Evolutionary conservation across 352 stramenopile species (phyloP).

Genomic region (Pythium volutum): DNA sequence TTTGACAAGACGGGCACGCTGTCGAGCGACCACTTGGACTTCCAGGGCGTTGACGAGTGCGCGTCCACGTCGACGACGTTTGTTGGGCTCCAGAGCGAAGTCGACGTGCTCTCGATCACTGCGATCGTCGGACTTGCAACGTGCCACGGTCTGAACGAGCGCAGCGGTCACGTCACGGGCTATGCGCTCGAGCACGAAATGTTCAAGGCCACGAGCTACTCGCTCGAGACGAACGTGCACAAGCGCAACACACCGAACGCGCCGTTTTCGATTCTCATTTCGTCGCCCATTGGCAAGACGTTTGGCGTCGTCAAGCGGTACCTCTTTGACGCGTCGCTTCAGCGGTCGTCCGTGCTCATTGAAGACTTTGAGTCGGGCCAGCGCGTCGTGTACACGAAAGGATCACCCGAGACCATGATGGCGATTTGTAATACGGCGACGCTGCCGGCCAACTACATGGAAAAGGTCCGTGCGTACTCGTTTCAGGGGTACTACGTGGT

Average conservation of each 20-base stretch:
- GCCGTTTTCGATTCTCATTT: conserved; percentile 63
- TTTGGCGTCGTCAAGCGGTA: conserved; percentile 72
- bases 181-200: conserved; percentile 73
- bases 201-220: conserved; percentile 70
- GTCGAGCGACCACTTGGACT: conserved; percentile 68
- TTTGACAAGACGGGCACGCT: conserved; percentile 86
- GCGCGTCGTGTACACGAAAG: conserved; percentile 67
- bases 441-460: conserved; percentile 70
- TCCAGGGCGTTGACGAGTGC: conserved; percentile 70
- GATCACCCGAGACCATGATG: conserved; percentile 55
- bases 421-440: conserved; percentile 61
- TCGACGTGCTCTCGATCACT: conserved; percentile 63
- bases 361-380: conserved; percentile 63
- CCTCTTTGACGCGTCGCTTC: conserved; percentile 63
- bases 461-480: conserved; percentile 52
- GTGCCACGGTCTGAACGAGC: conserved; percentile 62
- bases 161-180: conserved; percentile 46
- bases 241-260: conserved; percentile 40
- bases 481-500: conserved; percentile 86
- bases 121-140: conserved; percentile 62
- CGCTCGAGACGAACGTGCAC: conserved; percentile 61
- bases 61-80: conserved; percentile 33
- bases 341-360: conserved; percentile 68
- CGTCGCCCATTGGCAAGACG: conserved; percentile 63
- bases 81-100: conserved; percentile 54